A percentile compares a stretch with the other conserved stretches of the same genome.
These are phyloP conservation scores for Phytophthora pseudosyringae DNA, from an alignment of 352 stramenopile genomes.

Conservation along the genomic window DNA sequence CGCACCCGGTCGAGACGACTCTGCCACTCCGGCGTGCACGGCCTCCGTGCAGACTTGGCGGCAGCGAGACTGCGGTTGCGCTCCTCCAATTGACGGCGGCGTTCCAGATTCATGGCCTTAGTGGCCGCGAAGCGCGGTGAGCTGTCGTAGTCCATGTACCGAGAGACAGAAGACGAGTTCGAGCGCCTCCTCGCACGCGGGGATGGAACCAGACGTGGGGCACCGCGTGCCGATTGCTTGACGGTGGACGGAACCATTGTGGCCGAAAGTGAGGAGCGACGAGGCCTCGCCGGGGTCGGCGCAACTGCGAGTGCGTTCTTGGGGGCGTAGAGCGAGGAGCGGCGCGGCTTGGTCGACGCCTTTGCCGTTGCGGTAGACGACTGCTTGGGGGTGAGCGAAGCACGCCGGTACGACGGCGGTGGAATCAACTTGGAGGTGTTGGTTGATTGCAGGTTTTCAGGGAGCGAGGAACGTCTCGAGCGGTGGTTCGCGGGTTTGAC, in stretches of 20 bases:
- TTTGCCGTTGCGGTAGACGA: constrained; percentile 10
- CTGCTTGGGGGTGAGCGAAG: constrained; percentile 8
- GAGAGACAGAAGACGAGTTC: constrained; percentile 17
- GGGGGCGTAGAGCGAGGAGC: constrained; percentile 2
- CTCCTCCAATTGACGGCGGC: constrained; percentile 41
- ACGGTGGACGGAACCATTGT: neutral
- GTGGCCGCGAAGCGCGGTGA: constrained; percentile 43
- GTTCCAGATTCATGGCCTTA: constrained; percentile 46
- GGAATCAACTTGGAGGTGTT: constrained; percentile 22
- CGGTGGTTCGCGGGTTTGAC: constrained; percentile 9
- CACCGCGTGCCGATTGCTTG: constrained; percentile 3
- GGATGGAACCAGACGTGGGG: constrained; percentile 8
- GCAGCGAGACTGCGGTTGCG: constrained; percentile 30
- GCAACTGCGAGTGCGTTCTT: neutral
- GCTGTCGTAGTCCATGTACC: constrained; percentile 49
- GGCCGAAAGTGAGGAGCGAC: constrained; percentile 18
- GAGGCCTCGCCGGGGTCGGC: constrained; percentile 6
- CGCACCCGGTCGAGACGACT: constrained; percentile 25
- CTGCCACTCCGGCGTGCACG: constrained; percentile 22
- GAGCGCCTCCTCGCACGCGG: constrained; percentile 13
- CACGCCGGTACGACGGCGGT: constrained; percentile 11
- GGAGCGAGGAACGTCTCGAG: constrained; percentile 22
- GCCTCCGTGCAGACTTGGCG: constrained; percentile 15
- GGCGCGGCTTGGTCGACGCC: constrained; percentile 11
- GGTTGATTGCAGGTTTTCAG: constrained; percentile 7